Percentiles rank a stretch among this genome's conserved stretches.
Evolutionary conservation across 177 flowering plant species (phyloP).

Genomic region (Vitis hybrid): DNA sequence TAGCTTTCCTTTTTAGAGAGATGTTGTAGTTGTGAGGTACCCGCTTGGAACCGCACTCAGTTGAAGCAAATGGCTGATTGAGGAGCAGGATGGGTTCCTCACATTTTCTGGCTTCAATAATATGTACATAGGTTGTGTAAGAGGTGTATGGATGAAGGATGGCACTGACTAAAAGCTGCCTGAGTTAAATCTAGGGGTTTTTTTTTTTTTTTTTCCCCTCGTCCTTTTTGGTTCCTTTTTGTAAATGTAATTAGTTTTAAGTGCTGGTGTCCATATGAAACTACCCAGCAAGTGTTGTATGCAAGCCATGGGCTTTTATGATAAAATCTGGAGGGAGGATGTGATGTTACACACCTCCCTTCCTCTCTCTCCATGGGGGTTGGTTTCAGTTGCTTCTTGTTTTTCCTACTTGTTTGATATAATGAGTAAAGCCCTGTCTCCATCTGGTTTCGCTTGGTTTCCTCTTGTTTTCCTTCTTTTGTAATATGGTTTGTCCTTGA

Average conservation of each 20-base stretch:
- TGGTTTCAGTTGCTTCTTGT: too few species aligned
- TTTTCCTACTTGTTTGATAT: too few species aligned
- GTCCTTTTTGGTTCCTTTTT: not conserved
- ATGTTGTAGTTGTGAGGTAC: conserved; percentile 17
- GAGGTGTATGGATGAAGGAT: conserved; percentile 11
- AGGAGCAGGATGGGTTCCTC: conserved; percentile 39
- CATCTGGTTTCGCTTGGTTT: too few species aligned
- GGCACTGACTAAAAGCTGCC: conserved; percentile 15
- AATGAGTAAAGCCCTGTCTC: too few species aligned
- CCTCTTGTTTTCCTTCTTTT: too few species aligned
- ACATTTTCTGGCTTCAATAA: conserved; percentile 10
- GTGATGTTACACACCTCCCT: too few species aligned
- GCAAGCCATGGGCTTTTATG: too few species aligned
- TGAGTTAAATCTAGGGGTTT: not conserved
- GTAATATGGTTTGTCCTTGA: too few species aligned
- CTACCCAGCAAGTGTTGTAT: too few species aligned
- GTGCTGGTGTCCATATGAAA: too few species aligned
- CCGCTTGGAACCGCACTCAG: conserved; percentile 49
- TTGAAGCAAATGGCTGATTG: conserved; percentile 27
- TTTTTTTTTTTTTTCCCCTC: not conserved
- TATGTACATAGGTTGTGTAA: conserved; percentile 35
- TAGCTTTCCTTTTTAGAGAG: conserved; percentile 1
- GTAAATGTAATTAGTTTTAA: conserved; percentile 13
- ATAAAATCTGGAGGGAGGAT: too few species aligned
- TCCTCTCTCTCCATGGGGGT: too few species aligned